Conservation (phyloP, 345 rosid species). For the Moricandia arvensis region DNA sequence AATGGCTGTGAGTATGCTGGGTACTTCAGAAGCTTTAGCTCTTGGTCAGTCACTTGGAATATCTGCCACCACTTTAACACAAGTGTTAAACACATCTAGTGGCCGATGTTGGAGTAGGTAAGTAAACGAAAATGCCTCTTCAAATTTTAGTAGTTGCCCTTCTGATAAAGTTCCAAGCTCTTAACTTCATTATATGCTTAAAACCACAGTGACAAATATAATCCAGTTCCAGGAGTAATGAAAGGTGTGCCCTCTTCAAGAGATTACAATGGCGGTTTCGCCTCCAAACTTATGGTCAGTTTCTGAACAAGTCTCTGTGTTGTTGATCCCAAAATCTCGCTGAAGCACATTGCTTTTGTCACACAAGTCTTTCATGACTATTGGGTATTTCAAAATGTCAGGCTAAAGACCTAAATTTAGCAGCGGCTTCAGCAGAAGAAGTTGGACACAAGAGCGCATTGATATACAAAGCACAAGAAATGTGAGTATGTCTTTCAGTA, state of each 20-base stretch:
- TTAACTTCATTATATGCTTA: not conserved
- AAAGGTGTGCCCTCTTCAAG: constrained; percentile 85
- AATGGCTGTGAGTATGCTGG: constrained; percentile 92
- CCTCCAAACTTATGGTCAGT: constrained; percentile 81
- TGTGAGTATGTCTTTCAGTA: constrained; percentile 53
- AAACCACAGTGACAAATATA: constrained; percentile 71
- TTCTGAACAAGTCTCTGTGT: not conserved
- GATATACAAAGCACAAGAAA: constrained; percentile 57
- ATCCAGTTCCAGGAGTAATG: constrained; percentile 99
- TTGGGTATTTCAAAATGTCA: constrained; percentile 37
- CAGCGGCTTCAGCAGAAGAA: constrained; percentile 64
- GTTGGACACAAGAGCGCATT: constrained; percentile 52
- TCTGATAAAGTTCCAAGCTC: not conserved
- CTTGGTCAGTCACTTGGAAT: constrained; percentile 90
- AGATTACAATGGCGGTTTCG: constrained; percentile 77
- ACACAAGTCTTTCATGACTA: constrained; percentile 3
- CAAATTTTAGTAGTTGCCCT: not conserved
- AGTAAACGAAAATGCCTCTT: not conserved
- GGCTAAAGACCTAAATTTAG: constrained; percentile 85
- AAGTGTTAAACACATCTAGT: constrained; percentile 82
- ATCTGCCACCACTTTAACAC: constrained; percentile 59
- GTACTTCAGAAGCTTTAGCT: constrained; percentile 86
- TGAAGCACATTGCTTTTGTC: not conserved
- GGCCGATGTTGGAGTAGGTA: constrained; percentile 97
- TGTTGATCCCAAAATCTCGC: constrained; percentile 8